phyloP scores from a whole-genome alignment of 1,139 yeast species.

The Diutina siamensis region DNA sequence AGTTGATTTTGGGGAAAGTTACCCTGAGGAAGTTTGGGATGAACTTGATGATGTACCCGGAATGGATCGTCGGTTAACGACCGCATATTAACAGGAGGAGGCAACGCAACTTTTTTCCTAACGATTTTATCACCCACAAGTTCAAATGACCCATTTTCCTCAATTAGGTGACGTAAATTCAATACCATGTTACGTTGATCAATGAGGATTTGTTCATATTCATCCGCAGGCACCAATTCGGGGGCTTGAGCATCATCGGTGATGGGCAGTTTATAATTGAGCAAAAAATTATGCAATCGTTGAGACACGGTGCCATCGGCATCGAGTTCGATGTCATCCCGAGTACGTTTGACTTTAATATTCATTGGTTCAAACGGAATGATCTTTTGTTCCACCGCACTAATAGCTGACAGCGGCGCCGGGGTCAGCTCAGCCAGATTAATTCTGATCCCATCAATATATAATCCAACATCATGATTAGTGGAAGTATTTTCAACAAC shows the following conservation, averaged over 20 bases:
- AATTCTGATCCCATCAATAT: conserved; percentile 3
- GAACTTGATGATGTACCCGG: conserved; percentile 25
- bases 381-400: conserved; percentile 27
- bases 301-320: conserved; percentile 16
- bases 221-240: conserved; percentile 26
- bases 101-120: conserved; percentile 31
- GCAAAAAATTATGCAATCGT: conserved; percentile 43
- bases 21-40: conserved; percentile 29
- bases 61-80: conserved; percentile 31
- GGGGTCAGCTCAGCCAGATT: conserved; percentile 6
- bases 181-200: conserved; percentile 23
- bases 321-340: conserved; percentile 13
- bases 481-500: conserved; percentile 21
- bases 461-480: background rate
- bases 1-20: conserved; percentile 27
- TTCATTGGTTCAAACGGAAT: conserved; percentile 23
- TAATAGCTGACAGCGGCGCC: conserved; percentile 1
- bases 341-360: conserved; percentile 15
- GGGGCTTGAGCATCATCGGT: conserved; percentile 25
- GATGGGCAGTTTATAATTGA: conserved; percentile 28
- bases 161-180: conserved; percentile 21
- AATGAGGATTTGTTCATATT: conserved; percentile 19
- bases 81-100: conserved; percentile 19
- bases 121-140: conserved; percentile 34
- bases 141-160: conserved; percentile 26